A percentile compares a stretch with the other conserved stretches of the same genome.
Conservation (phyloP, 2,329 filamentous ascomycete genomes). For the Aspergillus niger region DNA sequence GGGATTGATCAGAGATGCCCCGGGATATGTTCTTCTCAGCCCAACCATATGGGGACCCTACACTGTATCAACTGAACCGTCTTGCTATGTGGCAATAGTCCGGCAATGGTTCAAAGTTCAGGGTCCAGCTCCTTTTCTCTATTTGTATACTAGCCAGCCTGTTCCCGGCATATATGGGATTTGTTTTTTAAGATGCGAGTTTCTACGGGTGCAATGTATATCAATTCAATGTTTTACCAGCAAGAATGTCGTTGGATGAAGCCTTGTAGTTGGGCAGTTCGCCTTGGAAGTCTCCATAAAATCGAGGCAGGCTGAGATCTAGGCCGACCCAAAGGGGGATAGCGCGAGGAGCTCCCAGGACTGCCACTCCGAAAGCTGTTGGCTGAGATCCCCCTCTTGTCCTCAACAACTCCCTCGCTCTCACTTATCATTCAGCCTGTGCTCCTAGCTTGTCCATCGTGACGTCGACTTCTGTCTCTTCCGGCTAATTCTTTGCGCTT, state of each 20-base stretch:
- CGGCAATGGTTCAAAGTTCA: not conserved
- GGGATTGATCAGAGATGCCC: not conserved
- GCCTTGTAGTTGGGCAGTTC: no score
- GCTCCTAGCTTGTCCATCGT: not conserved
- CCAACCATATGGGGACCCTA: not conserved
- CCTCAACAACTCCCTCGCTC: slow-evolving; percentile 5
- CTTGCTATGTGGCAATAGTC: not conserved
- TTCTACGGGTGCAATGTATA: not conserved
- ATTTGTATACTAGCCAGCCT: slow-evolving; percentile 18
- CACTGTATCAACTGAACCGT: not conserved
- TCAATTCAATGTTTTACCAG: not conserved
- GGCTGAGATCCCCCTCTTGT: slow-evolving; percentile 15
- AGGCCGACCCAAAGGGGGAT: slow-evolving; percentile 30
- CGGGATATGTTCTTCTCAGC: not conserved
- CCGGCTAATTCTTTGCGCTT: not conserved
- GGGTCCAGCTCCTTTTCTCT: slow-evolving; percentile 25
- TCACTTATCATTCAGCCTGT: not conserved
- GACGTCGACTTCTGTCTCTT: not conserved
- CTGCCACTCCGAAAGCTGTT: slow-evolving; percentile 28
- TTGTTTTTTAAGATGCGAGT: not conserved
- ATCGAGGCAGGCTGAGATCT: not conserved
- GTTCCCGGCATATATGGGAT: slow-evolving; percentile 14
- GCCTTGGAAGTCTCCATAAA: not conserved
- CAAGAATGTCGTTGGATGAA: no score
- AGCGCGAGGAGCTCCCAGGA: slow-evolving; percentile 35